These are phyloP conservation scores for Scedosporium minutisporum DNA, from an alignment of 2,329 filamentous ascomycete genomes.

Conservation along the genomic window DNA sequence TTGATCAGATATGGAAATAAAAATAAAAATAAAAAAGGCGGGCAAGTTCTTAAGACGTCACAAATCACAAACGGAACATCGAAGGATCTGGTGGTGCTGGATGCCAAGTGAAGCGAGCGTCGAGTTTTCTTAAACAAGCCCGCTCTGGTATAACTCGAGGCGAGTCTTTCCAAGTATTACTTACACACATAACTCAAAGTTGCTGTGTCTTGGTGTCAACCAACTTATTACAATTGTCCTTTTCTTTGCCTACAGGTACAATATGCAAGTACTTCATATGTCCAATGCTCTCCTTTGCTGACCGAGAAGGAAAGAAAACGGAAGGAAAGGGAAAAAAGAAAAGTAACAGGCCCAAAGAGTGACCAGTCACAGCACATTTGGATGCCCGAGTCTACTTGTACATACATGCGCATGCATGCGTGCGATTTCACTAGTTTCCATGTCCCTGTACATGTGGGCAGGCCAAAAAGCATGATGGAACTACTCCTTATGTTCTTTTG, in stretches of 20 bases:
- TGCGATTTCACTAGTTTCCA: not conserved
- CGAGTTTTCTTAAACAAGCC: too few species aligned
- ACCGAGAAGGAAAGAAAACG: not conserved
- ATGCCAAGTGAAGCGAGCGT: too few species aligned
- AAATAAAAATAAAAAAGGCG: not conserved
- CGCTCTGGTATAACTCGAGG: too few species aligned
- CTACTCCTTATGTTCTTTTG: too few species aligned
- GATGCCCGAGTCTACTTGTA: not conserved
- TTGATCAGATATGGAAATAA: not conserved
- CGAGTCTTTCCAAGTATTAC: too few species aligned
- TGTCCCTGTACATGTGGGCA: not conserved
- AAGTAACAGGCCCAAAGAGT: not conserved
- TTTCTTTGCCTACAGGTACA: too few species aligned
- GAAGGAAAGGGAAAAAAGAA: not conserved
- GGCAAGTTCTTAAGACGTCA: not conserved
- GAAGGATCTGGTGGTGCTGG: not conserved
- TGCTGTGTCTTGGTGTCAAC: too few species aligned
- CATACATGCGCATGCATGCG: not conserved
- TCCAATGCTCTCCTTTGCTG: not conserved
- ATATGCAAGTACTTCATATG: too few species aligned
- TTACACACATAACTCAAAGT: too few species aligned
- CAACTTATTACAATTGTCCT: too few species aligned
- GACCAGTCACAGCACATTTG: not conserved
- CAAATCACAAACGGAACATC: not conserved
- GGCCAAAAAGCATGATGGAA: not conserved